Evolutionary conservation across 768 basidiomycete species (phyloP), one percentile per base, ranked within the genome.

Genomic region (Phylloporus arenicola): DNA sequence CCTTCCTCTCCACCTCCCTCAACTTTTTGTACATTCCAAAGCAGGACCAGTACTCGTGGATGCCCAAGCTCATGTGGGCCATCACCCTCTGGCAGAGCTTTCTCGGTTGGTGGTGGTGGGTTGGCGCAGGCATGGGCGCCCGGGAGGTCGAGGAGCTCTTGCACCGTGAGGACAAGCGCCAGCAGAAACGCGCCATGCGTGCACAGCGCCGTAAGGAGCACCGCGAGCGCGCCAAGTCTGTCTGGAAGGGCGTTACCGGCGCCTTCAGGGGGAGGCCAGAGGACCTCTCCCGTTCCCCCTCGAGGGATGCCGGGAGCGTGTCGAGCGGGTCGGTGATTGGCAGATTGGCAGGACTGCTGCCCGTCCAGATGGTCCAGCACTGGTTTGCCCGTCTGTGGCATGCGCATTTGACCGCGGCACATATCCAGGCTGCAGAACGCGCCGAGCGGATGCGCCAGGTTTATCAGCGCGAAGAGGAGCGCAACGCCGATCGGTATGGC

Each of bases 61-160:
- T 97, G 50, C 89, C 92, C 1, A 81, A 84, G 20, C 75, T 97
- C 46, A 82, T 92, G 68, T 94, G 92, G 83, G 84, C 88, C 8
- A 83, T 96, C 45, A 82, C 97, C 11, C 79, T 98, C 17, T 99
- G 96, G 96, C 96, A 99, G 75, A 91, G 83, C 68, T 95, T 94
- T 69, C 69, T 96, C 19, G 92, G 90, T 0, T 97, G 92, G 91
- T 97, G 93, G 93, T 97, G 93, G 93, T 97, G 92, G 92, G 92
- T 92, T 13, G 93, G 93, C n/a, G 82, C 87, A 2, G 88, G 92
- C 6, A 90, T 87, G 75, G 88, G 85, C 9, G 77, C 84, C 3
- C 75, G 78, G 25, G 85, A 86, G 55, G 75, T 89, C 43, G 83
- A 88, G 58, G 78, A 88, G 49, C 75, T 81, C 48, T 65, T 85